These are phyloP conservation scores for Chrysochromulina tobinii DNA, from an alignment of 78 protist genomes.

Conservation along the genomic window DNA sequence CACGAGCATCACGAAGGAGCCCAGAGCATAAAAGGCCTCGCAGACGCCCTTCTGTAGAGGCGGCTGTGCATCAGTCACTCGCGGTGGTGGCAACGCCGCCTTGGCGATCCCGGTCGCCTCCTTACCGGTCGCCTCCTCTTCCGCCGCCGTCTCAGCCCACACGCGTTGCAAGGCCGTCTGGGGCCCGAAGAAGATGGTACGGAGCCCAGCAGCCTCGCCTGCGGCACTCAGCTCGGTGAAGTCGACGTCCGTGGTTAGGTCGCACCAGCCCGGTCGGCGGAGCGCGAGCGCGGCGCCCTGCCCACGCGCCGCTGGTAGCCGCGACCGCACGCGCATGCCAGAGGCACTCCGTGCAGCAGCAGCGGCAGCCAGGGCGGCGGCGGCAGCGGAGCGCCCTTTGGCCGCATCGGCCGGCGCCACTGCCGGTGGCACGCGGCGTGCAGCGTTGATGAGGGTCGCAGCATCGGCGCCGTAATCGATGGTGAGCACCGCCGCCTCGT, in stretches of 20 bases:
- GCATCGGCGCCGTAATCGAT: conserved; percentile 15
- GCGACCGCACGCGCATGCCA: neutral
- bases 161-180: neutral
- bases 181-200: neutral
- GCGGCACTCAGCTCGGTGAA: neutral
- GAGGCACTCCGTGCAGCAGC: too few species aligned
- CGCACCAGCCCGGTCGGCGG: conserved; percentile 2
- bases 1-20: conserved; percentile 7
- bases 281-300: neutral
- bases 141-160: neutral
- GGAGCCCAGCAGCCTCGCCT: neutral
- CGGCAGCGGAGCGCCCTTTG: neutral
- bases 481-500: neutral
- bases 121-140: too few species aligned
- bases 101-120: too few species aligned
- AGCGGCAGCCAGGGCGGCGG: neutral
- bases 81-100: too few species aligned
- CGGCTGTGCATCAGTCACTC: neutral
- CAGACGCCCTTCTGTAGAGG: neutral
- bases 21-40: neutral
- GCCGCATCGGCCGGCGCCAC: neutral
- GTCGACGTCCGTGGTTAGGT: neutral
- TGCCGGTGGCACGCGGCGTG: neutral
- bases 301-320: neutral
- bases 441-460: neutral